Conservation (phyloP, 371 early-diverging fungal species). For the Sporodiniella umbellata region DNA sequence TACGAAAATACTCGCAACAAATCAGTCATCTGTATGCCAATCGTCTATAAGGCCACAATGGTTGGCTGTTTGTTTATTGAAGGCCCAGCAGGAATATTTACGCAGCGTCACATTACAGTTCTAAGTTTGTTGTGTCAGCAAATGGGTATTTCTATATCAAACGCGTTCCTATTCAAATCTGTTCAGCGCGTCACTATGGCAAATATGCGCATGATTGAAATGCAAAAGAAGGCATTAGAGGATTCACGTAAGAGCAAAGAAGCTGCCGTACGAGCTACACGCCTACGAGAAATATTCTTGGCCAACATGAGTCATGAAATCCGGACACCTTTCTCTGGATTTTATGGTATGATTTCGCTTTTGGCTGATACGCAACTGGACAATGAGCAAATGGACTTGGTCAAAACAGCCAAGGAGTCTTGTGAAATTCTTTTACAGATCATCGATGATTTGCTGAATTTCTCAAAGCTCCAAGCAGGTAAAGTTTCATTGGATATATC, state of each 20-base stretch:
- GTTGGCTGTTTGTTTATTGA: conserved; percentile 58
- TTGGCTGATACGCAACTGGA: conserved; percentile 51
- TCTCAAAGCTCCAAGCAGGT: conserved; percentile 62
- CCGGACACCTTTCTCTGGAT: conserved; percentile 57
- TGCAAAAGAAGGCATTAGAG: conserved; percentile 42
- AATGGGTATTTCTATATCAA: conserved; percentile 58
- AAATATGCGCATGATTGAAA: conserved; percentile 43
- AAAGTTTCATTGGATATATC: conserved; percentile 53
- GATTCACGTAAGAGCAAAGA: conserved; percentile 45
- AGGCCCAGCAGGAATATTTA: conserved; percentile 53
- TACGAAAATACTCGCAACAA: conserved; percentile 41
- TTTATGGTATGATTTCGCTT: conserved; percentile 58
- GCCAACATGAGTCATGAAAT: conserved; percentile 61
- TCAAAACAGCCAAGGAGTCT: conserved; percentile 55
- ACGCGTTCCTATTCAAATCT: conserved; percentile 51
- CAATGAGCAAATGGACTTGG: conserved; percentile 55
- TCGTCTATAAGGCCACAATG: conserved; percentile 44
- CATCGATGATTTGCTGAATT: conserved; percentile 62
- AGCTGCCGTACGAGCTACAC: conserved; percentile 43
- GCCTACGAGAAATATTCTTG: conserved; percentile 49
- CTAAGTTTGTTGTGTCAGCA: conserved; percentile 57
- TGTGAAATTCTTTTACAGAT: conserved; percentile 59
- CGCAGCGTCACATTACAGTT: conserved; percentile 52
- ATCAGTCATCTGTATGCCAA: conserved; percentile 58
- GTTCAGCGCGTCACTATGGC: conserved; percentile 41